Conservation (phyloP, 1,284 basidiomycete species). For the Ceratobasidium papillatum region DNA sequence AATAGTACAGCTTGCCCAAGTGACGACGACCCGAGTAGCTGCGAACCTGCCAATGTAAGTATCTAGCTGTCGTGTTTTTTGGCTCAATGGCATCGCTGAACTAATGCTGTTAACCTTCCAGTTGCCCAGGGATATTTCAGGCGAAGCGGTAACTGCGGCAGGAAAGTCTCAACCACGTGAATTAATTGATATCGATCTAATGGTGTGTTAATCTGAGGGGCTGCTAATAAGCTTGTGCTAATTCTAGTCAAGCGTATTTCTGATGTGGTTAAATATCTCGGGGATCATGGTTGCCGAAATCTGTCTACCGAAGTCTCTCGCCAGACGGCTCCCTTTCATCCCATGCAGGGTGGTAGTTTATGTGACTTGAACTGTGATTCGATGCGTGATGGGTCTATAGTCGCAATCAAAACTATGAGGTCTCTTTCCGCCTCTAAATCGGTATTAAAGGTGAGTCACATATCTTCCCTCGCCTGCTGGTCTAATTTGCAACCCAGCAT, state of each 20-base stretch:
- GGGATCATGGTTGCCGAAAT: neutral
- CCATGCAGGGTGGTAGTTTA: neutral
- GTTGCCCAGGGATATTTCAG: too few relatives aligned
- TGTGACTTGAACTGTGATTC: neutral
- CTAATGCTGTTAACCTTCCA: too few relatives aligned
- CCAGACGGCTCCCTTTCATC: neutral
- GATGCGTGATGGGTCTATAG: neutral
- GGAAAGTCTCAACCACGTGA: neutral
- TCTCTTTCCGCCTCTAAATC: neutral
- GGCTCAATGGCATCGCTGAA: too few relatives aligned
- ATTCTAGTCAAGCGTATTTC: too few relatives aligned
- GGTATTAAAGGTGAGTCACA: neutral
- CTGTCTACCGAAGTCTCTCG: neutral
- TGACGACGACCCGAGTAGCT: too few relatives aligned
- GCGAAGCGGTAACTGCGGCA: too few relatives aligned
- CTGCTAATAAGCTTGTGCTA: too few relatives aligned
- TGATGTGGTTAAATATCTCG: neutral
- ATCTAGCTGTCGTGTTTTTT: too few relatives aligned
- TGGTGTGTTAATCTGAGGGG: neutral
- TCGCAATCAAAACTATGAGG: constrained; percentile 6
- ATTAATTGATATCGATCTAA: neutral
- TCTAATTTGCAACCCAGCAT: neutral
- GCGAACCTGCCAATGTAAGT: too few relatives aligned
- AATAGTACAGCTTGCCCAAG: too few relatives aligned
- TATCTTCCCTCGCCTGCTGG: neutral